phyloP scores from a whole-genome alignment of 2,329 filamentous ascomycete genomes.

The Fusarium succisae region DNA sequence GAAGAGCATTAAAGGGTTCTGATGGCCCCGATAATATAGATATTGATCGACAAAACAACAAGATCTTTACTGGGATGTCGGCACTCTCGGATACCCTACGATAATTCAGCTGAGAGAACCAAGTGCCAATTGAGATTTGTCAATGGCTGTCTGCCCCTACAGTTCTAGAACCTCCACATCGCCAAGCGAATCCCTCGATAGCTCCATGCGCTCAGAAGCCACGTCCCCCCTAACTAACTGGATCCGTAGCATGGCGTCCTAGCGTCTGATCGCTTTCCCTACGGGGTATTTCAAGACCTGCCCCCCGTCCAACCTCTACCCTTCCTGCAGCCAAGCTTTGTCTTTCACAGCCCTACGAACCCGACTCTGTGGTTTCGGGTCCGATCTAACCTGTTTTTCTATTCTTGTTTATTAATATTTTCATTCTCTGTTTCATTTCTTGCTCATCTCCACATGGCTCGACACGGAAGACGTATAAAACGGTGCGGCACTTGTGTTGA shows the following conservation, averaged over 20 bases:
- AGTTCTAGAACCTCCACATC: not conserved
- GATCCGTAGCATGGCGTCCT: not conserved
- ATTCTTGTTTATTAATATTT: not conserved
- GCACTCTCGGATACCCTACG: not conserved
- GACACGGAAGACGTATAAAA: slow-evolving; percentile 28
- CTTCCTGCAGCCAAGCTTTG: not conserved
- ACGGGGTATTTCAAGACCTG: slow-evolving; percentile 24
- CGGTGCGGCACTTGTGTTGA: slow-evolving; percentile 28
- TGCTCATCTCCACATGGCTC: not conserved
- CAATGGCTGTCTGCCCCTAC: not conserved
- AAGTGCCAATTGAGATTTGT: not conserved
- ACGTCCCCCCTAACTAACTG: not conserved
- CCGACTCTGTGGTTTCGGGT: not conserved
- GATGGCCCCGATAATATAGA: not conserved
- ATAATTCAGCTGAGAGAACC: not conserved
- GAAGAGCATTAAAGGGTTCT: not conserved
- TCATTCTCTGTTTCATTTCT: not conserved
- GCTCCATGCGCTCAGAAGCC: not conserved
- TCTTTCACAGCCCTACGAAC: slow-evolving; percentile 1
- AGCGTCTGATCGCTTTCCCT: slow-evolving; percentile 8
- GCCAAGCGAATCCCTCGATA: not conserved
- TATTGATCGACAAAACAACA: not conserved
- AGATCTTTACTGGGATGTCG: not conserved
- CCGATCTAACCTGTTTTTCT: not conserved
- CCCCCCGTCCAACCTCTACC: slow-evolving; percentile 3